Evolutionary conservation across 331 rosid genomes (phyloP), one percentile per base, ranked within the genome.

Genomic region (Cydonia oblonga): DNA sequence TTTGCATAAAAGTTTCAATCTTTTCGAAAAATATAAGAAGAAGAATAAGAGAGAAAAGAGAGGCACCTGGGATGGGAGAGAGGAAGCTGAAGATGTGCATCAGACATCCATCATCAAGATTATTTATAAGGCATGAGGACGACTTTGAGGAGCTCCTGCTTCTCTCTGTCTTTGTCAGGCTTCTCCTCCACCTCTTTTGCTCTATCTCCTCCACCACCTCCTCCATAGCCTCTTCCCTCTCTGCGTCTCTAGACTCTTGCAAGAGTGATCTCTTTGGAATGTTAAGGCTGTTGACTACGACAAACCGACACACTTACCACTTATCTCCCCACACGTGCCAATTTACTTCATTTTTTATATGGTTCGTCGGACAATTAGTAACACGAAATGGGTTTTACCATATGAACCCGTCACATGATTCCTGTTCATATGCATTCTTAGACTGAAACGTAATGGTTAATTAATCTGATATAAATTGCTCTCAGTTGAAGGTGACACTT

Each of bases 41-140:
- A 44, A n/a, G 0, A 62, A 13, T 3, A 22, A 25, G 54, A 5
- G 49, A 40, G 7, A 29, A 74, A 4, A 56, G 8, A 9, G 61
- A 24, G 68, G 72, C 81, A 93, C 98, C 98, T 75, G 98, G 97
- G 72, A 91, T 90, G 57, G 97, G 98, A 25, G 90, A 76, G 65
- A 93, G 98, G 83, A 90, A 93, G 84, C 95, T 90, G 77, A 93
- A 86, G 80, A 93, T 81, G 69, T 91, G 97, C 98, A 93, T 93
- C 51, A 93, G 96, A 73, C 91, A 87, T 10, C 98, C 98, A 76
- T 89, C 97, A 72, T 93, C 98, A 25, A 93, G 89, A 75, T 75
- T 86, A 66, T 77, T 86, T 69, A 93, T 86, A 14, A 65, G 79
- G 81, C 86, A 73, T 64, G 70, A 35, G 9, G 66, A 73, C 0